These are phyloP conservation scores for Gynochthodes officinalis DNA, from an alignment of 257 asterid genomes.

Conservation along the genomic window DNA sequence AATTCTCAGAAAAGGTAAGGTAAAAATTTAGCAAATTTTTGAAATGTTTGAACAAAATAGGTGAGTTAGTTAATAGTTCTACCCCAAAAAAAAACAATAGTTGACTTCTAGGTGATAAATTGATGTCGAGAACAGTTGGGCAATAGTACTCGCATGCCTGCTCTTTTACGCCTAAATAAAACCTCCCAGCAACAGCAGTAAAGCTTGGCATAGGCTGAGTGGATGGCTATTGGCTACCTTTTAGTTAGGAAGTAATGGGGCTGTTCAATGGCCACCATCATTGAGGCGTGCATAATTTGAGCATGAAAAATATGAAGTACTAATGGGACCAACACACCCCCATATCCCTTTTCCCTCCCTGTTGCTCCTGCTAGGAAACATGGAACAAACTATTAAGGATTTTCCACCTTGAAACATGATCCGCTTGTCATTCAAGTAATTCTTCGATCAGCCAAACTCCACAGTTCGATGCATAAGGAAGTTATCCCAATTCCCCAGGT, in stretches of 20 bases:
- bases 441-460: not conserved
- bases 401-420: not conserved
- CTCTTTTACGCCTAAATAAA: not conserved
- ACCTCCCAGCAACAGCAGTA: not conserved
- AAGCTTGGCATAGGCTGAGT: not conserved
- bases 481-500: not conserved
- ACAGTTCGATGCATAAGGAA: not conserved
- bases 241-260: not conserved
- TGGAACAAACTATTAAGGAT: not conserved
- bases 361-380: not conserved
- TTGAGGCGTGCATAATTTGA: conserved; percentile 8
- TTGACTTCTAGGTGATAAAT: not conserved
- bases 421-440: too few relatives aligned
- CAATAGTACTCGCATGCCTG: not conserved
- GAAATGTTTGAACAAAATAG: not conserved
- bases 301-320: not conserved
- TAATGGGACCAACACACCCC: not conserved
- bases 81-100: not conserved
- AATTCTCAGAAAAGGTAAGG: not conserved
- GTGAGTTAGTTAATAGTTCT: not conserved
- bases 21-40: not conserved
- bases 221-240: conserved; percentile 1
- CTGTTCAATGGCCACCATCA: conserved; percentile 6
- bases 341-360: too few relatives aligned
- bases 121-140: not conserved